Percentiles rank a stretch among this genome's conserved stretches.
Evolutionary conservation across 306 rosid species (phyloP).

Genomic region (Cyclanthera cordifolia): DNA sequence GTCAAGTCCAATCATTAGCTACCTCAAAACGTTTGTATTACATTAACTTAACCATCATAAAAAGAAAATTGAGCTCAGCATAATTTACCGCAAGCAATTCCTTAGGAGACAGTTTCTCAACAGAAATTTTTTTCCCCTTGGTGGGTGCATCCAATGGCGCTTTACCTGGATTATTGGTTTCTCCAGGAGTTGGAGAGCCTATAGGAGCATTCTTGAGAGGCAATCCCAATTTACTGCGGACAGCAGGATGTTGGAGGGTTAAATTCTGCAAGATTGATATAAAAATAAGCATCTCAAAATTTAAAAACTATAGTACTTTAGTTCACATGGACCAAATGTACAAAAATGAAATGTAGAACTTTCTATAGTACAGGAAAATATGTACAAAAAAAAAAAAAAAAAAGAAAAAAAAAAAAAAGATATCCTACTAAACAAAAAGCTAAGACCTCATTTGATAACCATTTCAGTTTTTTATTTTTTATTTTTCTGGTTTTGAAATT

Average conservation of each 20-base stretch:
- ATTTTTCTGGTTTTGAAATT: no score
- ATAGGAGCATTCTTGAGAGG: conserved; percentile 24
- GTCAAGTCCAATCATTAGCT: conserved; percentile 23
- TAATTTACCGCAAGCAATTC: conserved; percentile 60
- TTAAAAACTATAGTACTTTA: background rate
- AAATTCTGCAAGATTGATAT: conserved; percentile 51
- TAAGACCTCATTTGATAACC: background rate
- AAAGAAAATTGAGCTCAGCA: conserved; percentile 12
- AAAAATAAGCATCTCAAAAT: conserved; percentile 1
- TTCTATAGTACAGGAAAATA: background rate
- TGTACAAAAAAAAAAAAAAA: background rate
- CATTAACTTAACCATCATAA: background rate
- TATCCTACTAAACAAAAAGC: background rate
- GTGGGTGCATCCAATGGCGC: conserved; percentile 34
- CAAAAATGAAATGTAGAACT: background rate
- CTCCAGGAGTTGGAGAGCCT: conserved; percentile 19
- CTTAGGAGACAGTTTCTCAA: conserved; percentile 47
- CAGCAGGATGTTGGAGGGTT: conserved; percentile 48
- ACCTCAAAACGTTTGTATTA: background rate
- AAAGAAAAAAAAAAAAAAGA: background rate
- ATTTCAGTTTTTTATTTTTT: no score
- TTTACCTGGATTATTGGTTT: conserved; percentile 25
- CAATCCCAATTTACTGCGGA: conserved; percentile 59
- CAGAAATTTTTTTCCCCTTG: conserved; percentile 32
- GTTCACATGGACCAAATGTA: background rate